These are phyloP conservation scores for Fusarium guadeloupense DNA, from an alignment of 2,329 filamentous ascomycete species.

Conservation along the genomic window DNA sequence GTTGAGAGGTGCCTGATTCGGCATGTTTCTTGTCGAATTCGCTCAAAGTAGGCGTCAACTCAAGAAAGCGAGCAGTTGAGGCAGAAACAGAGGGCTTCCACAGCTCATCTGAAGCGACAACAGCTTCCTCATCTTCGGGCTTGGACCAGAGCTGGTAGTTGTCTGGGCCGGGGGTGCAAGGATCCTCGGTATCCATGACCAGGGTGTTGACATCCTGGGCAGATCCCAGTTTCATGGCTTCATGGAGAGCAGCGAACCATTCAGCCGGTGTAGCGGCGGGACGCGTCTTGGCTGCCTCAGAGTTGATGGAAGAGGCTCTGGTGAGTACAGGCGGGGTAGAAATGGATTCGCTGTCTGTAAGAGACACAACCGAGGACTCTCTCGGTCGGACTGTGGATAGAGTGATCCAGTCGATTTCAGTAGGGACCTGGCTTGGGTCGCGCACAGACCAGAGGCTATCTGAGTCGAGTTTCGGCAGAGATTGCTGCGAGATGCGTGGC, in stretches of 20 bases:
- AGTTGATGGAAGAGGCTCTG: slow-evolving; percentile 38
- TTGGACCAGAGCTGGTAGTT: slow-evolving; percentile 43
- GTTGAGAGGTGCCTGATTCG: slow-evolving; percentile 37
- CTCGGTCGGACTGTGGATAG: slow-evolving; percentile 35
- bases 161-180: slow-evolving; percentile 7
- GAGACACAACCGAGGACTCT: slow-evolving; percentile 33
- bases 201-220: slow-evolving; percentile 17
- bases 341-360: slow-evolving; percentile 24
- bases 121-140: slow-evolving; percentile 13
- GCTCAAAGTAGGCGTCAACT: slow-evolving; percentile 30
- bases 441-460: slow-evolving; percentile 49
- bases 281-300: slow-evolving; percentile 16
- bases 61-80: slow-evolving; percentile 27
- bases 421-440: slow-evolving; percentile 19
- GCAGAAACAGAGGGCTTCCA: slow-evolving; percentile 34
- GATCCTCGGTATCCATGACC: slow-evolving; percentile 15
- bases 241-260: slow-evolving; percentile 53
- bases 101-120: slow-evolving; percentile 25
- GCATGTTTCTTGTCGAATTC: slow-evolving; percentile 32
- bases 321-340: slow-evolving; percentile 20
- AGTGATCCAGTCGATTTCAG: slow-evolving; percentile 36
- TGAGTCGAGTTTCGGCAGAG: slow-evolving; percentile 46
- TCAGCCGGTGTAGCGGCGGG: slow-evolving; percentile 42
- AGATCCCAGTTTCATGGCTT: slow-evolving; percentile 32
- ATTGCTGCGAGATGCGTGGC: slow-evolving; percentile 42